Base-by-base conservation (phyloP, 257 asterid genomes). In the Cruciata laevipes region DNA sequence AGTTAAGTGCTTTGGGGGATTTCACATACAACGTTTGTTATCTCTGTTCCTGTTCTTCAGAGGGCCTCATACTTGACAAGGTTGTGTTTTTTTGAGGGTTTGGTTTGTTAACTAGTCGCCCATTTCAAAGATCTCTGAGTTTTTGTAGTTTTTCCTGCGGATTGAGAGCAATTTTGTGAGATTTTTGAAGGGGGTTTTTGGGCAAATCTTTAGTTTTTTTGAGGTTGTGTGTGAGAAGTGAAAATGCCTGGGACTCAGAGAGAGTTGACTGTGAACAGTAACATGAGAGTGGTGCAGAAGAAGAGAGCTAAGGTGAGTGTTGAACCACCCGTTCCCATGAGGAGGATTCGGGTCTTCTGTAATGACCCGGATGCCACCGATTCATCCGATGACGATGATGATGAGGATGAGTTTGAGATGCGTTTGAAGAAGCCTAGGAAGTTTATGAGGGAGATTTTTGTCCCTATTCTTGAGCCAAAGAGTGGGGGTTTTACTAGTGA, bases 341-440 rank as follows among this genome's bases (percentile, higher is more conserved):
- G 83, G 57, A 86, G 70, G 65, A 76, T 92, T 56, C 79, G 91
- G 55, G 80, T 92, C 2, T 73, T 87, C 44, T 89, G 82, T 65
- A 21, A 74, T 5, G 98, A 92, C 68, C 98, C 98, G 17, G 84
- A 89, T 76, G 98, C 97, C 16, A 92, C 98, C 9, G 98, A 93
- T 71, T 85, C 94, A 0, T 89, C 98, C 0, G 94, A 83, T 61
- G 98, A 93, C 44, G 97, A 86, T 53, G 71, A 53, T 7, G 55
- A 47, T 47, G 55, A 13, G 14, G 55, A 47, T 47, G 55, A 13
- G 14, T 0, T 47, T 17, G 27, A 69, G 8, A 52, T 60, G 16
- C 6, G n/a, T 18, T 65, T 40, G 65, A 81, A 66, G 75, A 83
- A 71, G 66, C 77, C 74, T 2, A 89, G 84, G 64, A 83, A 84